A percentile compares a stretch with the other conserved stretches of the same genome.
Conservation (phyloP, 495 filamentous ascomycete species). For the Astrothelium subdiscretum region DNA sequence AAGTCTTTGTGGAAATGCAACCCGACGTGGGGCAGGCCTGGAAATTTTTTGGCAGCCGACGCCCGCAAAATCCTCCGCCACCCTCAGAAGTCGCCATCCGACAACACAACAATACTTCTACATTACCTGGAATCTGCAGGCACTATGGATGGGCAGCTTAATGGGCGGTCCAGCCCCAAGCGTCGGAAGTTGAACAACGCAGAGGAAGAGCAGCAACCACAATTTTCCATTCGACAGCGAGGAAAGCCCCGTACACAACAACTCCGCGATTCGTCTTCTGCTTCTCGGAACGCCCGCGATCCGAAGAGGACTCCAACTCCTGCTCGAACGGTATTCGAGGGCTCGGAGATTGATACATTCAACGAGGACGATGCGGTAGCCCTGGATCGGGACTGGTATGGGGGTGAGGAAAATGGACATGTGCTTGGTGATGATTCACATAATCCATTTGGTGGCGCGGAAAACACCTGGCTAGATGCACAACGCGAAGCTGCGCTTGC, state of each 20-base stretch:
- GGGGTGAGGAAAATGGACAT: constrained; percentile 62
- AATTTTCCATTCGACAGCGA: not conserved
- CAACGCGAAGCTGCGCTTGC: constrained; percentile 58
- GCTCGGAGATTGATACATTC: constrained; percentile 30
- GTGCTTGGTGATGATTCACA: constrained; percentile 68
- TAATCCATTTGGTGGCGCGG: constrained; percentile 53
- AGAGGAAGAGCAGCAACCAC: not conserved
- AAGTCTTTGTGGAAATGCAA: not conserved
- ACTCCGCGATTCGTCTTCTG: not conserved
- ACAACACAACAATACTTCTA: not conserved
- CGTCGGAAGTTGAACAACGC: not conserved
- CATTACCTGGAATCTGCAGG: not conserved
- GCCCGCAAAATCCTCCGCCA: not conserved
- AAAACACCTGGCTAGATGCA: constrained; percentile 56
- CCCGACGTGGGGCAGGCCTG: not conserved
- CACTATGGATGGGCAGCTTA: not conserved
- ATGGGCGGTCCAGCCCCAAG: not conserved
- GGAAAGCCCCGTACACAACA: not conserved
- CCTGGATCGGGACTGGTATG: constrained; percentile 84
- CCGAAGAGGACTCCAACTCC: constrained; percentile 11
- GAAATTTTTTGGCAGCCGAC: not conserved
- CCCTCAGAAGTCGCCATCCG: not conserved
- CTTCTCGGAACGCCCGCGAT: constrained; percentile 10
- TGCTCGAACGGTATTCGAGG: constrained; percentile 22
- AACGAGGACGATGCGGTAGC: constrained; percentile 46